These are phyloP conservation scores for Ophiosphaerella narmari DNA, from an alignment of 2,329 filamentous ascomycete genomes.

Conservation along the genomic window DNA sequence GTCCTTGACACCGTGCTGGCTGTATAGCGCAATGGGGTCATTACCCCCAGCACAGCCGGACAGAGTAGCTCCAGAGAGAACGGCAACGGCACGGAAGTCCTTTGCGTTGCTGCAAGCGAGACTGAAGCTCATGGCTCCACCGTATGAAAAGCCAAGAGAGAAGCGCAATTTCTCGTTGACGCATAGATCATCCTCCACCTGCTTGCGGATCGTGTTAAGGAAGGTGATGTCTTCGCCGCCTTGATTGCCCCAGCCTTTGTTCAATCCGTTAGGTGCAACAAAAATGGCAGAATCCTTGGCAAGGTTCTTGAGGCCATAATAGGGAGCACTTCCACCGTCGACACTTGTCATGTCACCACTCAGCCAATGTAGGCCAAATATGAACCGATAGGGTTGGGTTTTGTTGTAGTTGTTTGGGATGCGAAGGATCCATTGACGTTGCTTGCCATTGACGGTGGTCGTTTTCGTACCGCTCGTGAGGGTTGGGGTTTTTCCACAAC, in stretches of 20 bases:
- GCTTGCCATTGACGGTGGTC: slow-evolving; percentile 27
- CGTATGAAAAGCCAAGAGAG: slow-evolving; percentile 53
- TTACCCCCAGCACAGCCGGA: slow-evolving; percentile 40
- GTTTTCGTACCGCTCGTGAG: slow-evolving; percentile 13
- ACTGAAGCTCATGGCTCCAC: slow-evolving; percentile 50
- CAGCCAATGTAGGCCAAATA: slow-evolving; percentile 52
- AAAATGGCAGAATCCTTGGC: slow-evolving; percentile 49
- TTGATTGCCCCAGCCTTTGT: slow-evolving; percentile 50
- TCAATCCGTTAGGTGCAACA: slow-evolving; percentile 50
- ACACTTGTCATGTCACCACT: slow-evolving; percentile 47
- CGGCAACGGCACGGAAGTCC: slow-evolving; percentile 48
- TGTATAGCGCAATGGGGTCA: slow-evolving; percentile 48
- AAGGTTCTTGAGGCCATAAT: slow-evolving; percentile 49
- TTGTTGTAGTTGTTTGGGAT: slow-evolving; percentile 50
- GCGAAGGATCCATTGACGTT: slow-evolving; percentile 17
- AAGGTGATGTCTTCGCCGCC: slow-evolving; percentile 51
- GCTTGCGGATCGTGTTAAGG: slow-evolving; percentile 46
- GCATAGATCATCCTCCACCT: slow-evolving; percentile 49
- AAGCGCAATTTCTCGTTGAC: slow-evolving; percentile 50
- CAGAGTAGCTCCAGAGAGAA: slow-evolving; percentile 23
- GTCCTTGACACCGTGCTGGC: slow-evolving; percentile 48
- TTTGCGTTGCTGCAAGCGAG: slow-evolving; percentile 50
- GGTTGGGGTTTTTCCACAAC: slow-evolving; percentile 20
- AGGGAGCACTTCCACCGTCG: slow-evolving; percentile 32
- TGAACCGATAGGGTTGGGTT: slow-evolving; percentile 46